phyloP scores from a whole-genome alignment of 371 early-diverging fungal genomes.

The Capillidium rhysosporum region DNA sequence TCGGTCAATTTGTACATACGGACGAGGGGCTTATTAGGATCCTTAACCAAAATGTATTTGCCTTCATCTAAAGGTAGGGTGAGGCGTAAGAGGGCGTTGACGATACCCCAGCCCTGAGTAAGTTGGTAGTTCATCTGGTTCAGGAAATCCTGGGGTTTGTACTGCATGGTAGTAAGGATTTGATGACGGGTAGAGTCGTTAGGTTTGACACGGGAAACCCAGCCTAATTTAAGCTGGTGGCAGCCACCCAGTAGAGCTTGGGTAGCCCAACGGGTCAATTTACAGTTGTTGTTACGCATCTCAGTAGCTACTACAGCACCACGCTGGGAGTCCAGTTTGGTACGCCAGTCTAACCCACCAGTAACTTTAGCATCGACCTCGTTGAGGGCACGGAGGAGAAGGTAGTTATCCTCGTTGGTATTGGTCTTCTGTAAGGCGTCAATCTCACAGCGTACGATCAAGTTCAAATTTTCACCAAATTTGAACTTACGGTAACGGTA shows the following conservation, averaged over 20 bases:
- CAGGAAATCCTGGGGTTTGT: slow-evolving; percentile 82
- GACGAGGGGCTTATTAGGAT: slow-evolving; percentile 82
- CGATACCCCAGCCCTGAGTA: slow-evolving; percentile 84
- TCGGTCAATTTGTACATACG: slow-evolving; percentile 53
- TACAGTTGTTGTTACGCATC: slow-evolving; percentile 92
- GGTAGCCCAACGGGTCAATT: slow-evolving; percentile 85
- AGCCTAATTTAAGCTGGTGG: slow-evolving; percentile 80
- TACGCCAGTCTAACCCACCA: slow-evolving; percentile 84
- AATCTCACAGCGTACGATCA: slow-evolving; percentile 79
- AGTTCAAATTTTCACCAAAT: slow-evolving; percentile 26
- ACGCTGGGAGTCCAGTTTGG: slow-evolving; percentile 84
- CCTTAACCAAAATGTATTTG: slow-evolving; percentile 84
- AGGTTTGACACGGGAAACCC: slow-evolving; percentile 51
- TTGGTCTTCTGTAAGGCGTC: slow-evolving; percentile 55
- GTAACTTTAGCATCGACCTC: slow-evolving; percentile 79
- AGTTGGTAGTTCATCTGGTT: slow-evolving; percentile 71
- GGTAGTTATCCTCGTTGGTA: slow-evolving; percentile 35
- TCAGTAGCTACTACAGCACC: slow-evolving; percentile 94
- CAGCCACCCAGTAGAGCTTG: slow-evolving; percentile 76
- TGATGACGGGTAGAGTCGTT: slow-evolving; percentile 67
- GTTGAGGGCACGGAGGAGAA: slow-evolving; percentile 63
- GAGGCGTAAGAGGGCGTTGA: slow-evolving; percentile 78
- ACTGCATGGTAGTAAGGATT: slow-evolving; percentile 64
- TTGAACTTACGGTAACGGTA: slow-evolving; percentile 77
- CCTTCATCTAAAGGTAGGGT: slow-evolving; percentile 73